Percentiles rank a stretch among this genome's conserved stretches.
Evolutionary conservation across 2,329 filamentous ascomycete species (phyloP).

Genomic region (Thelonectria discophora): DNA sequence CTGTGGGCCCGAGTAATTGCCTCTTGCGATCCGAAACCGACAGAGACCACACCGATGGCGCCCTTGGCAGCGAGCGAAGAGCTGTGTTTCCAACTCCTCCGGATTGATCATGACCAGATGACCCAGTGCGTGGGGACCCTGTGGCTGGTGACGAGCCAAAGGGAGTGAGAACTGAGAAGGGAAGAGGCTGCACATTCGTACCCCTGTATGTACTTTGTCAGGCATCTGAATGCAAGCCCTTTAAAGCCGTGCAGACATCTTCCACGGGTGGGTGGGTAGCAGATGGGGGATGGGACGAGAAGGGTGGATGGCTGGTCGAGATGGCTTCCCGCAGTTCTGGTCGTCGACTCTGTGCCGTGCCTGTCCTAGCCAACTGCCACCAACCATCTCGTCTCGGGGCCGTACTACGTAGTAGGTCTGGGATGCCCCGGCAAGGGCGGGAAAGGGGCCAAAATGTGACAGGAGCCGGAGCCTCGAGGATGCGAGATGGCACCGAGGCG

Average conservation of each 20-base stretch:
- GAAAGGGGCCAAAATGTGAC: constrained; percentile 3
- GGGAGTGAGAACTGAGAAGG: not conserved
- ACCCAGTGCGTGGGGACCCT: constrained; percentile 9
- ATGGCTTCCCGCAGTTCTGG: constrained; percentile 12
- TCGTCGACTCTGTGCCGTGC: constrained; percentile 15
- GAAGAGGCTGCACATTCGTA: constrained; percentile 10
- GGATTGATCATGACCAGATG: not conserved
- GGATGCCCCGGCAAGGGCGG: constrained; percentile 15
- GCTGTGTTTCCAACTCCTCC: not conserved
- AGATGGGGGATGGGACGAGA: constrained; percentile 17
- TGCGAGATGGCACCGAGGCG: constrained; percentile 11
- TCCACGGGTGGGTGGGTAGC: constrained; percentile 13
- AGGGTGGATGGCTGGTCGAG: constrained; percentile 1
- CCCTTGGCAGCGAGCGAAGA: not conserved
- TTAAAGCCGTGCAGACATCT: not conserved
- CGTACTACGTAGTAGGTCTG: constrained; percentile 1
- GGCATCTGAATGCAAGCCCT: not conserved
- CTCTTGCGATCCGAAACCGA: constrained; percentile 1
- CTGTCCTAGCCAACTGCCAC: constrained; percentile 22
- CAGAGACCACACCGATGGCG: constrained; percentile 2
- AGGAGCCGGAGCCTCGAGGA: not conserved
- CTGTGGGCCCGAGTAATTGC: constrained; percentile 21
- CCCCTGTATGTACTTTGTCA: constrained; percentile 6
- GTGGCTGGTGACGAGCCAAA: constrained; percentile 10
- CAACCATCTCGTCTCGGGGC: constrained; percentile 3